Base-by-base conservation (phyloP, 2,329 filamentous ascomycete genomes). In the Epichloe gansuensis region DNA sequence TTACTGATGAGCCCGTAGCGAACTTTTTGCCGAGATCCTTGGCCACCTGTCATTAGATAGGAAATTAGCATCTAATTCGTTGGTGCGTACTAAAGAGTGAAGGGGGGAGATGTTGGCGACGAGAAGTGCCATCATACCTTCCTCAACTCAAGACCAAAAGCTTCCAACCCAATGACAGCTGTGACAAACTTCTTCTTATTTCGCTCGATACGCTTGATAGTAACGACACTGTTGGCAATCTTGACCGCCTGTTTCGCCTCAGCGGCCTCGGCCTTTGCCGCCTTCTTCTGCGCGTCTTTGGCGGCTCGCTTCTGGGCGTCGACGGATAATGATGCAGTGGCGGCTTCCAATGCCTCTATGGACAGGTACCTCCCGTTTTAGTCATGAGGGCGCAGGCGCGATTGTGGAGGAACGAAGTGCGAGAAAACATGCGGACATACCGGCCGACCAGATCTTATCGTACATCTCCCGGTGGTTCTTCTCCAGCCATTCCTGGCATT, bases 21-120 rank as follows among this genome's bases (percentile, higher is more conserved):
- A 98, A 97, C 72, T 96, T 97, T 80, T 97, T 98, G 56, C 93
- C 93, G 60, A 97, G 84, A 64, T 97, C 93, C 75, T 97, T 97
- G 53, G 90, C 84, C 7, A 95, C 76, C 71, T 74, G 41, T 11
- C 42, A 41, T 51, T 23, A 23, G 21, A 44, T 6, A 40, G n/a
- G 13, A 27, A 11, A 12, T 51, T 48, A 51, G 44, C 38, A 47
- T 34, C 42, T 17, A 21, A 47, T 17, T 23, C 23, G 23, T 15
- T 8, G 2, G 23, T 27, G 21, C 27, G 36, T n/a, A 41, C 21
- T 1, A 15, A n/a, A 46, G 13, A 46, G 11, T 31, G 9, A 4
- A 8, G 8, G 27, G 1, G 27, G 27, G 1, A 23, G 27, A 40
- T 13, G 12, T 8, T n/a, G 21, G 13, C 9, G 31, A 27, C 7